phyloP scores from a whole-genome alignment of 768 basidiomycete species.

The Termitomyces sp. region DNA sequence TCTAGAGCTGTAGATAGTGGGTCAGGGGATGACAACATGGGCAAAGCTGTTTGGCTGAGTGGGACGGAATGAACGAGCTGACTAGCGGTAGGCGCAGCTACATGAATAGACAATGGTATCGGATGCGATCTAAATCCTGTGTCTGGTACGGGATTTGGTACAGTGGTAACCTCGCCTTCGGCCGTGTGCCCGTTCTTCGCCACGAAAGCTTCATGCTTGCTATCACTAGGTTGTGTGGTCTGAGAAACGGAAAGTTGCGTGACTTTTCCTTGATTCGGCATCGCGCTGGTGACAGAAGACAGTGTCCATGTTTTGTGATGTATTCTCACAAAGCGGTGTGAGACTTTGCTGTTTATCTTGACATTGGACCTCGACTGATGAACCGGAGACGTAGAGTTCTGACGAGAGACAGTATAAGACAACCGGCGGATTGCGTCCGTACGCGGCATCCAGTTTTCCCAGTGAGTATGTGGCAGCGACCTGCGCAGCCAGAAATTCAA shows the following conservation, averaged over 20 bases:
- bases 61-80: slow-evolving; percentile 13
- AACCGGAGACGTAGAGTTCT: not conserved
- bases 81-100: slow-evolving; percentile 23
- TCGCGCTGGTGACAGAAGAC: not conserved
- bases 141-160: slow-evolving; percentile 48
- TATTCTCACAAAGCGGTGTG: slow-evolving; percentile 14
- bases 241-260: not conserved
- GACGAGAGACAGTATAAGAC: slow-evolving; percentile 10
- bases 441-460: slow-evolving; percentile 4
- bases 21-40: slow-evolving; percentile 18
- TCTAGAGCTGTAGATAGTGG: slow-evolving; percentile 17
- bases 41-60: slow-evolving; percentile 10
- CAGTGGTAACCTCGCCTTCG: slow-evolving; percentile 27
- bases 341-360: slow-evolving; percentile 2
- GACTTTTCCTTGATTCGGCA: not conserved
- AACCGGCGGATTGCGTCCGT: slow-evolving; percentile 11
- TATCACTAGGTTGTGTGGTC: slow-evolving; percentile 6
- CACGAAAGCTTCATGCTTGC: slow-evolving; percentile 11
- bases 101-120: slow-evolving; percentile 15
- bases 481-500: slow-evolving; percentile 4
- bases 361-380: not conserved
- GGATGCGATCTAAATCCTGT: slow-evolving; percentile 23
- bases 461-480: slow-evolving; percentile 3
- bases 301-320: slow-evolving; percentile 5
- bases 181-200: slow-evolving; percentile 16